Evolutionary conservation across 768 basidiomycete species (phyloP), one percentile per base, ranked within the genome.

Genomic region (Leucocoprinus birnbaumii): DNA sequence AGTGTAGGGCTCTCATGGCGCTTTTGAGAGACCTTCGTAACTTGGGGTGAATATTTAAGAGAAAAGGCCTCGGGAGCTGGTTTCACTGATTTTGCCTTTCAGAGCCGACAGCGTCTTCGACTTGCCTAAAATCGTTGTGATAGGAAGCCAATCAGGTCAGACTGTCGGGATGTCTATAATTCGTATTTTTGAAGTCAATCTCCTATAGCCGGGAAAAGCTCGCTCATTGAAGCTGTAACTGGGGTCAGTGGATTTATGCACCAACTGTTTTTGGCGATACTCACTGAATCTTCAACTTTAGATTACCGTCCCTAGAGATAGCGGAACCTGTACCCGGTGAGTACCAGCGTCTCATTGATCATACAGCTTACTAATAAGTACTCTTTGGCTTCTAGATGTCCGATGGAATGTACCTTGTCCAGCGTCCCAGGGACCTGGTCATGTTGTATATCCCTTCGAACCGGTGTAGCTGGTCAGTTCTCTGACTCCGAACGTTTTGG

Each of bases 261-360:
- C 14, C 41, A 22, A 51, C 41, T 9, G 18, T 41, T 8, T 40
- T n/a, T 14, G 35, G 18, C n/a, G 2, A 16, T 34, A 21, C 34
- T 24, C 18, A 18, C 27, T 46, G 35, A 45, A 34, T 24, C n/a
- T 19, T 9, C 34, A 6, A 13, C 22, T 42, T 16, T 38, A 85
- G 84, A 80, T 85, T 26, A 80, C 68, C 47, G 83, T 86, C 25
- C 84, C 84, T 10, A 70, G 84, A 27, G 84, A 84, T 40, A 80
- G 79, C 41, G 82, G 82, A 19, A 84, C 82, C 0, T 84, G 83
- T 50, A 84, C 82, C 0, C 70, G 80, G 83, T 79, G 56, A 45
- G 45, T 24, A 6, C 31, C 19, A n/a, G 7, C 13, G 22, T 19
- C 5, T n/a, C 3, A 24, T 3, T n/a, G 31, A n/a, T 52, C 2